Evolutionary conservation across 148 eudicot species (phyloP).

Genomic region (Amaranthus palmeri): DNA sequence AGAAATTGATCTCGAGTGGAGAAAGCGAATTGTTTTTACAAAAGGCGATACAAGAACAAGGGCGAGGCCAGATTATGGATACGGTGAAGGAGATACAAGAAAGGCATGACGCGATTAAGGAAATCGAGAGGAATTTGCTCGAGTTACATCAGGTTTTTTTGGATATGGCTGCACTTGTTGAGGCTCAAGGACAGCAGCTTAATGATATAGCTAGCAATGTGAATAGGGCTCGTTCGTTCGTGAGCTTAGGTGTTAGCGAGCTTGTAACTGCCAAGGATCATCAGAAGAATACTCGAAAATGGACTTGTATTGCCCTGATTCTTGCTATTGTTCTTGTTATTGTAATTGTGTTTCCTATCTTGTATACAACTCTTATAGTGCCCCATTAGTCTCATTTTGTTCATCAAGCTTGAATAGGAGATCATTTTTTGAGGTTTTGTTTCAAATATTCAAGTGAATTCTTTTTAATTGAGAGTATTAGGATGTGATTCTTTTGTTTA

Average conservation of each 20-base stretch:
- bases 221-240: conserved; percentile 61
- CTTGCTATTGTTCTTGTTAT: conserved; percentile 34
- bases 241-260: conserved; percentile 50
- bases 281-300: conserved; percentile 63
- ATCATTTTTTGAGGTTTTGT: not conserved
- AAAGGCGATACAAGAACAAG: conserved; percentile 78
- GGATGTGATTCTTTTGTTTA: not conserved
- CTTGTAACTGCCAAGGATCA: conserved; percentile 44
- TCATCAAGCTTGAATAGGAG: not conserved
- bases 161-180: conserved; percentile 83
- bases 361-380: conserved; percentile 26
- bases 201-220: conserved; percentile 70
- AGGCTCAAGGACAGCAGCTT: conserved; percentile 74
- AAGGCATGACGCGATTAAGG: conserved; percentile 67
- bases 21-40: conserved; percentile 64
- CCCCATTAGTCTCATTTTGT: conserved; percentile 1
- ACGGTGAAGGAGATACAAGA: conserved; percentile 79
- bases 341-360: conserved; percentile 34
- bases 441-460: not conserved
- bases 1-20: conserved; percentile 61
- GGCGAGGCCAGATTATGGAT: conserved; percentile 70
- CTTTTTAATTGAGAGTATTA: not conserved
- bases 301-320: conserved; percentile 38
- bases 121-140: conserved; percentile 60
- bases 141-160: conserved; percentile 76